Base-by-base conservation (phyloP, 2,329 filamentous ascomycete species). In the Scedosporium boydii region DNA sequence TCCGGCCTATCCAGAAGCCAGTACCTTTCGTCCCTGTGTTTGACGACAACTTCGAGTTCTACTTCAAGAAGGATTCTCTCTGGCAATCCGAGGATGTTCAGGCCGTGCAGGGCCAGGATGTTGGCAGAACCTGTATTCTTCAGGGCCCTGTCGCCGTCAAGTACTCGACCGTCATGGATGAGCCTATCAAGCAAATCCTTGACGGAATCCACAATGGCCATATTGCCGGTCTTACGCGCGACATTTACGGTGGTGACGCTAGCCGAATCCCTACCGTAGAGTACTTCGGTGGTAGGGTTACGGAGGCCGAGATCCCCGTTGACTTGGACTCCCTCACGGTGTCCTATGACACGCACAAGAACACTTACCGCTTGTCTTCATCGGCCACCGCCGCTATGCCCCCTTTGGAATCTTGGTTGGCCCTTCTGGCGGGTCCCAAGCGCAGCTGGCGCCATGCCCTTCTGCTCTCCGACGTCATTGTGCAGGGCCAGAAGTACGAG, bases 11-110 rank as follows among this genome's bases (percentile, higher is more conserved):
- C 48, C 95, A 99, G 80, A 99, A 99, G 83, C 95, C 95, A 2
- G 90, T 96, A 29, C 95, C 93, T 0, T 99, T 99, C 73, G 93
- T 99, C 34, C 95, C 95, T 4, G 82, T 89, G n/a, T 82, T 99
- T 23, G 95, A 99, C 70, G 92, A 96, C 66, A 96, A 93, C 73
- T 99, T 99, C 68, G 95, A 99, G 73, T 96, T 96, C 78, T 99
- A 91, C 81, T 99, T 99, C 88, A 99, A 99, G 87, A 99, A 99
- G 81, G 95, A 99, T 75, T 99, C 95, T 1, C 84, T 99, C 6
- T 99, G 95, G 95, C 95, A 99, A 77, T 98, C 95, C 1, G 95
- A 99, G 77, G 95, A 99, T 71, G 82, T 99, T 10, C 93, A 96
- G 70, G 95, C 95, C 61, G 93, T 99, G 63, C 93, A 97, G 65